These are phyloP conservation scores for Ophiostoma triangulosporum DNA, from an alignment of 2,329 filamentous ascomycete species.

Conservation along the genomic window DNA sequence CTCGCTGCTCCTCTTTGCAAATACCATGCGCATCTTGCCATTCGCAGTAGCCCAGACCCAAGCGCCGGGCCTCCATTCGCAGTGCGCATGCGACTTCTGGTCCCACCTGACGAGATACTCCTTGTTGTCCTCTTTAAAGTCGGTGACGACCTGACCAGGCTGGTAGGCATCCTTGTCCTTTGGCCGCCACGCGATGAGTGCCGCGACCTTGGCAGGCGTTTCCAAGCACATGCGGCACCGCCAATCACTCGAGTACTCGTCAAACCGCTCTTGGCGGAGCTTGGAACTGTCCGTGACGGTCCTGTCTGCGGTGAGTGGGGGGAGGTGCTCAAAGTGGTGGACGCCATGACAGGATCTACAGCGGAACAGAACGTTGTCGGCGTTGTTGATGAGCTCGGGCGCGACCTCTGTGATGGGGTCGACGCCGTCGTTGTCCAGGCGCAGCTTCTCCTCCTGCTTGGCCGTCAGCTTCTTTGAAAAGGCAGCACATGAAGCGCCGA, in stretches of 20 bases:
- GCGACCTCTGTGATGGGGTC: conserved; percentile 61
- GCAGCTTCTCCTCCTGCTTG: conserved; percentile 70
- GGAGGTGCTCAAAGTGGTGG: conserved; percentile 77
- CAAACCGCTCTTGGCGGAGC: conserved; percentile 47
- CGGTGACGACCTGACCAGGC: conserved; percentile 34
- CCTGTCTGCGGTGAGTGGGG: conserved; percentile 28
- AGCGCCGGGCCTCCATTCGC: conserved; percentile 73
- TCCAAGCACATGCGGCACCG: conserved; percentile 65
- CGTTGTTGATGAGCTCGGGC: conserved; percentile 55
- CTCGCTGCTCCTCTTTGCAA: conserved; percentile 55
- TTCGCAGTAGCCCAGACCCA: conserved; percentile 71
- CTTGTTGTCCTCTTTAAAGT: conserved; percentile 61
- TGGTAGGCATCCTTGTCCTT: conserved; percentile 39
- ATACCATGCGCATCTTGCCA: conserved; percentile 54
- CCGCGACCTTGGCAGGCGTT: conserved; percentile 50
- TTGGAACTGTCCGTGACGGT: conserved; percentile 2
- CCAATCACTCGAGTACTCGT: conserved; percentile 65
- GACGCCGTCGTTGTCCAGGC: conserved; percentile 62
- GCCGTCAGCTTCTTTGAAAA: conserved; percentile 62
- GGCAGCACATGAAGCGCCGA: conserved; percentile 57
- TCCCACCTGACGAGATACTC: conserved; percentile 92
- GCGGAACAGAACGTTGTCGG: conserved; percentile 66
- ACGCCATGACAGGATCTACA: conserved; percentile 63
- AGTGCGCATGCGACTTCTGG: conserved; percentile 64
- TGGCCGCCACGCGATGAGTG: conserved; percentile 83